Evolutionary conservation across 202 grass and related monocot species (phyloP), one percentile per base, ranked within the genome.

Genomic region (Zoysia matrella): DNA sequence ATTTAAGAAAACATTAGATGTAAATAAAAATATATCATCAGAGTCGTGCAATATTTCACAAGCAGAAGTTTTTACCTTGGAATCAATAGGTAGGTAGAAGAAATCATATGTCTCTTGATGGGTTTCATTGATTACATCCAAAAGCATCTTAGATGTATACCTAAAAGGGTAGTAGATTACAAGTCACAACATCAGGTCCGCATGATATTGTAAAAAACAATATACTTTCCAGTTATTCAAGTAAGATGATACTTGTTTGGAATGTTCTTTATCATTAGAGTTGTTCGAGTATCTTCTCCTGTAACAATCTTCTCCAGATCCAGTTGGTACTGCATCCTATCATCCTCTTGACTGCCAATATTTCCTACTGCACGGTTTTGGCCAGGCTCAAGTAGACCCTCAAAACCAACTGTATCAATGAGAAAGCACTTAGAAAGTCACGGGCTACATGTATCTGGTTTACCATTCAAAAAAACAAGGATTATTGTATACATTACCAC

Each of bases 191-290:
- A 58, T 55, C 7, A 86, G 52, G 15, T n/a, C 47, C 74, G 13
- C 58, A 40, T 44, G 6, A 56, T 39, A 82, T 7, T 43, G 5
- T 57, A 53, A 53, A 16, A 51, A 57, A 44, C 69, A 22, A 48
- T 71, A 11, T 52, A 62, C 5, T 3, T 45, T 7, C 15, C 54
- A 52, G 7, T 42, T 72, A 72, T 62, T 47, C 45, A 52, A 72
- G 54, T 55, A 47, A 75, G 15, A 11, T 11, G 11, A 66, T 87
- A 90, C 88, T 87, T 90, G 53, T 90, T 90, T 87, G 88, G 88
- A 47, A 90, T 90, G 76, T 87, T 87, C 69, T 87, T 90, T 73
- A 90, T 90, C 88, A 90, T 87, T 63, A 90, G 61, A 62, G 88
- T 90, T 36, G 88, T 87, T 11, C 88, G 81, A 53, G 66, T 54